Base-by-base conservation (phyloP, 1,284 basidiomycete genomes). In the Limonomyces culmigenus region DNA sequence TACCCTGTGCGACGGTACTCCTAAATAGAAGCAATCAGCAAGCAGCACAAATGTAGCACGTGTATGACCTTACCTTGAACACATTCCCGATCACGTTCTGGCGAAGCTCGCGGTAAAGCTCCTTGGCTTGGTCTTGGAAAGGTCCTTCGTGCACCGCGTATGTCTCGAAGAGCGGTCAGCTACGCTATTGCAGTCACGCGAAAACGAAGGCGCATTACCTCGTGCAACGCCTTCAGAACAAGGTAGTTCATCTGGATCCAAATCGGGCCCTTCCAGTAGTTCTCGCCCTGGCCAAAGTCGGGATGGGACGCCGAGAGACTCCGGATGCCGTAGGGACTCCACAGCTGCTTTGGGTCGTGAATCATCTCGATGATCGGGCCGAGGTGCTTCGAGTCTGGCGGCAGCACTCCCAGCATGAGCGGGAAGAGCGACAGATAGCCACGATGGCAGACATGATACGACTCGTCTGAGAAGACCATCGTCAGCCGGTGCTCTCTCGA, bases 201-300 rank as follows among this genome's bases (percentile, higher is more conserved):
- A 25, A 35, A 2, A 13, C 10, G 34, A 10, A 15, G 20, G 15
- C 18, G 11, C 13, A 56, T 38, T 32, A 83, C 85, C 53, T 76
- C 78, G 50, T 86, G 63, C 39, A 95, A 56, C 5, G 87, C 74
- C 17, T 71, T 65, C 37, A 96, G 59, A 14, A 76, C 74, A 43
- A 96, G 67, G 51, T 89, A 96, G 55, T 96, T 95, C 78, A 96
- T 89, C 51, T 87, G 91, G 19, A 95, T 70, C 91, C 91, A 96
- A 37, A 96, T 81, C 2, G 92, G 87, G 2, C 91, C 89, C 47
- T 81, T 79, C 91, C 91, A 96, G 56, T 96, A 96, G 56, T 95
- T 86, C 52, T 96, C 92, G 36, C 80, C 91, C 47, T 75, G 62
- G 13, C 89, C 91, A 47, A 88, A 96, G 38, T 81, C 68, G n/a